Evolutionary conservation across 2,329 filamentous ascomycete species (phyloP), one percentile per base, ranked within the genome.

Genomic region (Orbilia quercus): DNA sequence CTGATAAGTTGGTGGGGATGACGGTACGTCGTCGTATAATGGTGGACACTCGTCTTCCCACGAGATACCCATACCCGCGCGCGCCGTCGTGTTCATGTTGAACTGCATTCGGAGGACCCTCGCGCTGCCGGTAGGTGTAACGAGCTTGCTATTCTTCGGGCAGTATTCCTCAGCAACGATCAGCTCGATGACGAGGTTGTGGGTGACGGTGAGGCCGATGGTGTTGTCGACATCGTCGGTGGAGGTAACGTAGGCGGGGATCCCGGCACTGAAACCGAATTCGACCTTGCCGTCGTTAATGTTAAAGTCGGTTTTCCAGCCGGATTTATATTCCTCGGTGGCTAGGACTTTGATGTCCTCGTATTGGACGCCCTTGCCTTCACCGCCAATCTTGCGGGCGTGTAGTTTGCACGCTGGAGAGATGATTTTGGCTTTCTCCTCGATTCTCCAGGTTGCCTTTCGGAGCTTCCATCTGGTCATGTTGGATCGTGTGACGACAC

Each of bases 21-120:
- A 89, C 0, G 94, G 93, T 44, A 98, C 92, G 79, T 98, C 92
- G 81, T 95, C 90, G 82, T 99, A 99, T 76, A 96, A 87, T 0
- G 94, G 94, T 11, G 94, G 94, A 79, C 91, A 89, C 83, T 99
- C 94, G 81, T 97, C 94, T 77, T 98, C 94, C 94, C 95, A 99
- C 77, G 90, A 91, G 78, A 99, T 93, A 55, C 94, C 93, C 79
- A 96, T 86, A 16, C 94, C 94, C 18, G 87, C 87, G 71, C 91
- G 87, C 82, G 96, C 90, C 2, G 93, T 97, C 63, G 98, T 85
- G 66, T 88, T 84, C 59, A 95, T 85, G 77, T 87, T 88, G 83
- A 97, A 98, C 80, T 96, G 91, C 86, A 96, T 97, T 76, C 94
- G 87, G 73, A 99, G 84, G 58, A 98, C 94, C 75, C 94, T 88